Base-by-base conservation (phyloP, 2,329 filamentous ascomycete genomes). In the Colletotrichum limetticola region DNA sequence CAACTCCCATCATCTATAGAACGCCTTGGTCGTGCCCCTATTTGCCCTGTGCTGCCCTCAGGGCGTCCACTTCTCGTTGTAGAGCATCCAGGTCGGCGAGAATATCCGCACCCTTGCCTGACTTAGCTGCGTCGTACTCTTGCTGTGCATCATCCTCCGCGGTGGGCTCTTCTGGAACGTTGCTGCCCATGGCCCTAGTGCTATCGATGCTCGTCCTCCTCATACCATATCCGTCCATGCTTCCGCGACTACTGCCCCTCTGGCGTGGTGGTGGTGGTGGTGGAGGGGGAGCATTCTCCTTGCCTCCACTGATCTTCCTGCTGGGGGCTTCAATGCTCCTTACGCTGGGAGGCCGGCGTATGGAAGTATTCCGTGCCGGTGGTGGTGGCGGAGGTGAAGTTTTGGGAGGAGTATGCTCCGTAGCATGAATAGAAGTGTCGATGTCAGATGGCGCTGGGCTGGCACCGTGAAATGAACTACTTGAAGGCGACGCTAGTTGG, bases 1-100 rank as follows among this genome's bases (percentile, higher is more conserved):
- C 62, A 62, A 62, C 26, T 60, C 64, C 64, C 26, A 16, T 49
- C 60, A 12, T 74, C 73, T 75, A 61, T 49, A 35, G 14, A 62
- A 28, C 58, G 26, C 68, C 60, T 49, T 59, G 12, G 30, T 77
- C 56, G 53, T 63, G 8, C 28, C 42, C 30, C 12, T 58, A 71
- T 58, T 71, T 80, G 46, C 79, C 80, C 58, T 82, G 83, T 75
- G 82, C 82, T 8, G 83, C 86, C 77, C 89, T 84, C 57, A 93
- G 78, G 4, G 90, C 92, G 82, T 96, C 93, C 52, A 96, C 93
- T 78, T 96, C 94, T 78, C 89, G 88, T 82, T 94, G 93, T 74
- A 96, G 82, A 26, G 91, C 91, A 59, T 90, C 89, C 68, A 96
- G 82, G 79, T 95, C 93, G 1, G 92, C 92, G 76, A 96, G 81